A percentile compares a stretch with the other conserved stretches of the same genome.
phyloP scores from a whole-genome alignment of 2,329 filamentous ascomycete genomes.

The Phoma sp. region DNA sequence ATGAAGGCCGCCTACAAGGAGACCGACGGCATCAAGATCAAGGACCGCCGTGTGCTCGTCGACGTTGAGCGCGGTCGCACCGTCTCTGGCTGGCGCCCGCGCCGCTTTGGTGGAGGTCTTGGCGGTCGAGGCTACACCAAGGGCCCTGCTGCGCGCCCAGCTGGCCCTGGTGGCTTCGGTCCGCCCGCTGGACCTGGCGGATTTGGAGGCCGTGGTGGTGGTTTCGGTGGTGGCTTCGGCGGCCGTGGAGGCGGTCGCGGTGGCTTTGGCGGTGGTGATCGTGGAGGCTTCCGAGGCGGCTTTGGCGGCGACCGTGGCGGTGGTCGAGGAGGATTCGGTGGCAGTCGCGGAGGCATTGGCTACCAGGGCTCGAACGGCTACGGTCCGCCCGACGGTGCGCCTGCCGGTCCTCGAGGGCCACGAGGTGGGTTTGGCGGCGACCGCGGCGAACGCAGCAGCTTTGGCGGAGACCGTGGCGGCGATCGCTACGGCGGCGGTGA shows the following conservation, averaged over 20 bases:
- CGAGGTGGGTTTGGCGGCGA: slow-evolving; percentile 41
- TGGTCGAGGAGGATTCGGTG: slow-evolving; percentile 47
- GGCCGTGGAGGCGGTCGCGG: slow-evolving; percentile 59
- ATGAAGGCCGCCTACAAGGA: slow-evolving; percentile 98
- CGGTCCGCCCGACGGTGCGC: slow-evolving; percentile 55
- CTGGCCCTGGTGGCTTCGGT: slow-evolving; percentile 65
- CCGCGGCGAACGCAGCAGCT: slow-evolving; percentile 51
- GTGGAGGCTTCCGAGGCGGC: slow-evolving; percentile 58
- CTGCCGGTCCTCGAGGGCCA: slow-evolving; percentile 55
- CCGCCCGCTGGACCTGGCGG: slow-evolving; percentile 61
- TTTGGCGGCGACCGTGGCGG: slow-evolving; percentile 50
- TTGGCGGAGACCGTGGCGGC: slow-evolving; percentile 45
- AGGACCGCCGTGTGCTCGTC: slow-evolving; percentile 88
- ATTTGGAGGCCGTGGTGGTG: slow-evolving; percentile 58
- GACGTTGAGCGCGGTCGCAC: slow-evolving; percentile 96
- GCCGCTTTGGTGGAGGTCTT: slow-evolving; percentile 87
- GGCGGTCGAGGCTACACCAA: slow-evolving; percentile 94
- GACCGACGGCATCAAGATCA: slow-evolving; percentile 88
- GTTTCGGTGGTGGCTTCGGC: slow-evolving; percentile 53
- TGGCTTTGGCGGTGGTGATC: slow-evolving; percentile 47
- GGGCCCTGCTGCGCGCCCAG: slow-evolving; percentile 72
- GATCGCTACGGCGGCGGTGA: slow-evolving; percentile 30
- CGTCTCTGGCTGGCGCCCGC: slow-evolving; percentile 90
- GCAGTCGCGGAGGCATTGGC: slow-evolving; percentile 55
- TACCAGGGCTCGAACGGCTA: slow-evolving; percentile 51